A percentile compares a stretch with the other conserved stretches of the same genome.
Conservation (phyloP, 2,329 filamentous ascomycete species). For the Monosporascus ibericus region DNA sequence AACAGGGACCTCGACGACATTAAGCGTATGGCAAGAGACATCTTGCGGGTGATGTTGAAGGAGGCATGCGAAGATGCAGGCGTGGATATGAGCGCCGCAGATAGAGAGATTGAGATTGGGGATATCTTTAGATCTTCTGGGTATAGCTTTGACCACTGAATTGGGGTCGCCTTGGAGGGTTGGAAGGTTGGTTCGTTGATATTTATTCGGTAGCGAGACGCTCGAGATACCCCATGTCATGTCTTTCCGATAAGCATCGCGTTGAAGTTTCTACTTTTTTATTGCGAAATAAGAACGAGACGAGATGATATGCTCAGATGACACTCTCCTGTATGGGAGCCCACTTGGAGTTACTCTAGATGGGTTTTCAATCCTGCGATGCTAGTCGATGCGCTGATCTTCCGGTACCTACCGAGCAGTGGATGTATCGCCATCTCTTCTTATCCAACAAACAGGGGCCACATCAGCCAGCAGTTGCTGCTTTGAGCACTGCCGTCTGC, state of each 20-base stretch:
- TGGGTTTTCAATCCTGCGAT: not conserved
- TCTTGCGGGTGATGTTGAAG: constrained; percentile 18
- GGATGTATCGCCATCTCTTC: not conserved
- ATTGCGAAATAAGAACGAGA: too few relatives aligned
- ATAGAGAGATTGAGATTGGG: constrained; percentile 7
- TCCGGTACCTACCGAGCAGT: not conserved
- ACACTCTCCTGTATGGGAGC: too few relatives aligned
- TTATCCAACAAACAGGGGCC: constrained; percentile 2
- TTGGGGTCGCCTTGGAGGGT: not conserved
- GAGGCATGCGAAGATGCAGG: constrained; percentile 8
- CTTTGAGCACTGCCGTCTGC: constrained; percentile 1
- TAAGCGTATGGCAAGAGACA: constrained; percentile 17
- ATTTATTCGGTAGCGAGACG: not conserved
- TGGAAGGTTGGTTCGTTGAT: not conserved
- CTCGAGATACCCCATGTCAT: not conserved
- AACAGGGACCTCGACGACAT: constrained; percentile 17
- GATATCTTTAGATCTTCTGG: constrained; percentile 2
- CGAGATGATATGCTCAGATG: too few relatives aligned
- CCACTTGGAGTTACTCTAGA: too few relatives aligned
- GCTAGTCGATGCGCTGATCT: not conserved
- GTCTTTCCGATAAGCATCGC: too few relatives aligned
- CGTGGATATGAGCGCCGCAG: not conserved
- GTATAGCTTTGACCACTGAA: not conserved
- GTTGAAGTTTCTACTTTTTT: too few relatives aligned
- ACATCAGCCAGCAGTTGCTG: constrained; percentile 2